These are phyloP conservation scores for Ustilago shanxiensis DNA, from an alignment of 1,284 basidiomycete genomes.

Conservation along the genomic window DNA sequence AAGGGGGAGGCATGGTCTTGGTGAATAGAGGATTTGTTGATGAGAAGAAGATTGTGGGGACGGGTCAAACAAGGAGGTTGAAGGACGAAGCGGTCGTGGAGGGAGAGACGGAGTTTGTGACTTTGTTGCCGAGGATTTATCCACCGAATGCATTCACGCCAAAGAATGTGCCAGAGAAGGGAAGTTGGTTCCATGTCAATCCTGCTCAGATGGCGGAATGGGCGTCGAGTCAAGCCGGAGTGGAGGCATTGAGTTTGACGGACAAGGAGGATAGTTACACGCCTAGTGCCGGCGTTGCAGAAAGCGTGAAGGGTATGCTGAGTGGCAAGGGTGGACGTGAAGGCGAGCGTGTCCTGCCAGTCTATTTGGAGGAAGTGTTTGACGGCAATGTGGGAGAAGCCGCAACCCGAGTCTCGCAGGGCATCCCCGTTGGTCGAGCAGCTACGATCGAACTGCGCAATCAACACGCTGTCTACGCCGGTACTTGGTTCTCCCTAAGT, in stretches of 20 bases:
- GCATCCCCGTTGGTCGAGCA: conserved; percentile 86
- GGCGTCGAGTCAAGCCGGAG: conserved; percentile 86
- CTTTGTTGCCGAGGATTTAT: conserved; percentile 62
- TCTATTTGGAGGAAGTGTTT: conserved; percentile 67
- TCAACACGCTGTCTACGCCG: conserved; percentile 92
- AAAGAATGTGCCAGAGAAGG: conserved; percentile 83
- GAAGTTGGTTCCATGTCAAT: conserved; percentile 88
- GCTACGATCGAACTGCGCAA: conserved; percentile 91
- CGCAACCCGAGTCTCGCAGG: conserved; percentile 77
- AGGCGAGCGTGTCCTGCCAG: conserved; percentile 51
- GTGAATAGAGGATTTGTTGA: conserved; percentile 86
- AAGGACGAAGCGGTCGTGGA: conserved; percentile 27
- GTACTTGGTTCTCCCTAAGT: conserved; percentile 78
- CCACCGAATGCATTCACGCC: conserved; percentile 83
- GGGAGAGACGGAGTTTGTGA: conserved; percentile 37
- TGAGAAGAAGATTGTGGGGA: conserved; percentile 69
- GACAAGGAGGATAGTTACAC: conserved; percentile 40
- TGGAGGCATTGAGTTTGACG: conserved; percentile 71
- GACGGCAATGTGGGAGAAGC: conserved; percentile 82
- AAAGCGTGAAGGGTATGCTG: conserved; percentile 50
- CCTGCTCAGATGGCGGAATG: conserved; percentile 83
- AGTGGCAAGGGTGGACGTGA: conserved; percentile 5
- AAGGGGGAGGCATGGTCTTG: conserved; percentile 76
- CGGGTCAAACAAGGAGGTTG: conserved; percentile 35
- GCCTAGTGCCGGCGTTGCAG: conserved; percentile 46